Evolutionary conservation across 345 rosid species (phyloP).

Genomic region (Heritiera fomes): DNA sequence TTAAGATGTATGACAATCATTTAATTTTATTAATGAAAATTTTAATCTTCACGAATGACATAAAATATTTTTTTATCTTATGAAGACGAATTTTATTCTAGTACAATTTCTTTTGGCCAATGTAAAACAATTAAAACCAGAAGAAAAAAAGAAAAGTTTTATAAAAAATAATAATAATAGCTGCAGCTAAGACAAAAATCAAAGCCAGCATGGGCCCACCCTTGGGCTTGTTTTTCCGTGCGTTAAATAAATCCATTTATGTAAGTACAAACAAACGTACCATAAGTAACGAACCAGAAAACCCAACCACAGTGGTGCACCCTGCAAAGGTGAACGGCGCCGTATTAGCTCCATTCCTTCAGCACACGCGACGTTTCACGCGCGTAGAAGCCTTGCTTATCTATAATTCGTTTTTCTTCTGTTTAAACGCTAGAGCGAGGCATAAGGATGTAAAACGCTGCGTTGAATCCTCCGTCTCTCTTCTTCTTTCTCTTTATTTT

Average conservation of each 20-base stretch:
- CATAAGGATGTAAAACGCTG: slow-evolving; percentile 40
- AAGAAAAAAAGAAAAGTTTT: not conserved
- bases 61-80: no score
- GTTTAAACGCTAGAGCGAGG: slow-evolving; percentile 5
- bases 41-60: no score
- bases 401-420: not conserved
- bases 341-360: not conserved
- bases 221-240: not conserved
- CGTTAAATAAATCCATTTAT: not conserved
- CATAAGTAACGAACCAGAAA: not conserved
- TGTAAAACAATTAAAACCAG: no score
- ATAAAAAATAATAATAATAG: no score
- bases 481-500: not conserved
- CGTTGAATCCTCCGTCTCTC: slow-evolving; percentile 24
- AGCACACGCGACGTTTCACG: not conserved
- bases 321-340: not conserved
- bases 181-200: not conserved
- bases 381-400: not conserved
- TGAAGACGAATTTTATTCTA: no score
- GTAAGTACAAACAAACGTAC: not conserved
- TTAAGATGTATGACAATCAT: no score
- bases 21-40: no score
- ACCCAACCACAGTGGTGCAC: not conserved
- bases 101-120: no score
- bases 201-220: not conserved